Percentiles rank a stretch among this genome's conserved stretches.
These are phyloP conservation scores for Pistacia vera DNA, from an alignment of 345 rosid species.

Conservation along the genomic window DNA sequence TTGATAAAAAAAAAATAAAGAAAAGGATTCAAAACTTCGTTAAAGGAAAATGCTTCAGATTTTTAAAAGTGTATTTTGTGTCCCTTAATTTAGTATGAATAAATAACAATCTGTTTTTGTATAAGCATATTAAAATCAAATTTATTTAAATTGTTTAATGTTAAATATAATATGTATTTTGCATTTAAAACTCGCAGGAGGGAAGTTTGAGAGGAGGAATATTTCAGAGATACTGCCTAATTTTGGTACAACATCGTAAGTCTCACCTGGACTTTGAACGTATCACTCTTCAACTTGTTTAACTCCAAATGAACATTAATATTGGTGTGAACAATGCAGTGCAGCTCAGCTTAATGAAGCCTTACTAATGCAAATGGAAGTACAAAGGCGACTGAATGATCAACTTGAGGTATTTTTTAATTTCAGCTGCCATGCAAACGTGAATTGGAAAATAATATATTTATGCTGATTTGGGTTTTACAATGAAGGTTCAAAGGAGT, in stretches of 20 bases:
- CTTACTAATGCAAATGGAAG: conserved; percentile 48
- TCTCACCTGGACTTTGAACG: not conserved
- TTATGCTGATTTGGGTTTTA: not conserved
- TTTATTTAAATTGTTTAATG: too few relatives aligned
- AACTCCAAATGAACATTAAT: not conserved
- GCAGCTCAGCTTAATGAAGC: conserved; percentile 61
- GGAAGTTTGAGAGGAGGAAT: conserved; percentile 52
- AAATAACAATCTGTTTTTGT: too few relatives aligned
- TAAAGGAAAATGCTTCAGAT: too few relatives aligned
- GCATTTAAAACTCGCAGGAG: conserved; percentile 27
- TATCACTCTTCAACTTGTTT: not conserved
- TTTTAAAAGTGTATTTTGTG: too few relatives aligned
- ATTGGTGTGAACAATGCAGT: conserved; percentile 23
- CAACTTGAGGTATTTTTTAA: conserved; percentile 40
- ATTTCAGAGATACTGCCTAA: conserved; percentile 61
- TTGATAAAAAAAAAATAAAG: too few relatives aligned
- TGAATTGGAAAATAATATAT: not conserved
- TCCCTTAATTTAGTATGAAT: too few relatives aligned
- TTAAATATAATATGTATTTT: not conserved
- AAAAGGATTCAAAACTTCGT: too few relatives aligned
- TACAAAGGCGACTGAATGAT: conserved; percentile 38
- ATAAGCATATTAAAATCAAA: too few relatives aligned
- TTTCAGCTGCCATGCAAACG: not conserved
- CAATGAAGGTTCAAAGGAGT: conserved; percentile 45
- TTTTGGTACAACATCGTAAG: conserved; percentile 55